Conservation (phyloP, 371 early-diverging fungal genomes). For the Dinochytrium kinnereticum region DNA sequence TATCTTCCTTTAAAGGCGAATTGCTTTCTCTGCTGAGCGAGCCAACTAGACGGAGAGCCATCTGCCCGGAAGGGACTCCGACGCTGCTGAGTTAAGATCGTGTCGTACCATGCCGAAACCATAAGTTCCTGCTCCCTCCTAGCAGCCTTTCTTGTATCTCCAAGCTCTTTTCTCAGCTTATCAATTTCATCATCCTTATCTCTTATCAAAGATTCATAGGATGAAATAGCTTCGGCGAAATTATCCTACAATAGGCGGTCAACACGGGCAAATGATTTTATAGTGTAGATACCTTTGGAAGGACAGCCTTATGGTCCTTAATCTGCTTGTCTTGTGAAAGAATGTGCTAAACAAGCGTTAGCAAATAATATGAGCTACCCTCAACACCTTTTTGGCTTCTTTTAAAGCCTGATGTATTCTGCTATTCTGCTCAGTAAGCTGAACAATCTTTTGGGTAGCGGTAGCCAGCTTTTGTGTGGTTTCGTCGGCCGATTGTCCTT, state of each 20-base stretch:
- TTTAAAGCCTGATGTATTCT: slow-evolving; percentile 67
- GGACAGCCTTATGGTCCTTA: slow-evolving; percentile 37
- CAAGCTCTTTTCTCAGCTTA: slow-evolving; percentile 65
- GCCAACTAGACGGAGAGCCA: slow-evolving; percentile 31
- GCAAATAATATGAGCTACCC: not conserved
- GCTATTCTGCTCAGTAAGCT: slow-evolving; percentile 65
- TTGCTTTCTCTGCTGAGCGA: slow-evolving; percentile 36
- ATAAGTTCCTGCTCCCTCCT: slow-evolving; percentile 74
- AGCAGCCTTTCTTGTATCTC: slow-evolving; percentile 59
- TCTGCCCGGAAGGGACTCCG: slow-evolving; percentile 30
- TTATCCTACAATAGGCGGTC: no score
- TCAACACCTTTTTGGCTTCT: slow-evolving; percentile 74
- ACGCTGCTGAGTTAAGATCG: slow-evolving; percentile 63
- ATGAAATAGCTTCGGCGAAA: slow-evolving; percentile 69
- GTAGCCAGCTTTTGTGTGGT: slow-evolving; percentile 63
- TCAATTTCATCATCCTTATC: slow-evolving; percentile 73
- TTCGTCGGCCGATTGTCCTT: slow-evolving; percentile 63
- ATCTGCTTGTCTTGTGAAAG: slow-evolving; percentile 62
- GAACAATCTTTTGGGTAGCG: slow-evolving; percentile 61
- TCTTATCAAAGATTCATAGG: slow-evolving; percentile 68
- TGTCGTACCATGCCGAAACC: slow-evolving; percentile 77
- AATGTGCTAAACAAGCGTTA: slow-evolving; percentile 54
- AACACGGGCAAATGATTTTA: no score
- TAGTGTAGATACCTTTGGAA: slow-evolving; percentile 41
- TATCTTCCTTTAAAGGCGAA: slow-evolving; percentile 16